Percentiles rank a stretch among this genome's conserved stretches.
phyloP scores from a whole-genome alignment of 148 eudicot species.

The Fallopia convolvulus region DNA sequence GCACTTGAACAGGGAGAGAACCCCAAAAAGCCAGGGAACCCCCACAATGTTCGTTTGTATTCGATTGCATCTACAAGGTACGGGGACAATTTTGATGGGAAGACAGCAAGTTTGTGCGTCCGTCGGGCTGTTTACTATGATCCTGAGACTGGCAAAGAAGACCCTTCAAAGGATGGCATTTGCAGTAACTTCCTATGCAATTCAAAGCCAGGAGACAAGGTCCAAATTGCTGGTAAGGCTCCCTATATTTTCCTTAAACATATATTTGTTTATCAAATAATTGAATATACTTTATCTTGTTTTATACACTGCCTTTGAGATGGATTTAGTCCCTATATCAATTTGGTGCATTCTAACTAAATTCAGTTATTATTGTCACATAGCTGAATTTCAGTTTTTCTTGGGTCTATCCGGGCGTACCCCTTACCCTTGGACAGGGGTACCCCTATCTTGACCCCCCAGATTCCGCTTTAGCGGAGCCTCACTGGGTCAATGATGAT shows the following conservation, averaged over 20 bases:
- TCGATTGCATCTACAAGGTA: conserved; percentile 91
- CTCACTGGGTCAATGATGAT: too few species aligned
- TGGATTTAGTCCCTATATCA: too few species aligned
- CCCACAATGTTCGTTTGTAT: conserved; percentile 86
- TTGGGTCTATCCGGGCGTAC: too few species aligned
- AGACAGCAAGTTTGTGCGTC: conserved; percentile 86
- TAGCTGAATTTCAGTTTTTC: too few species aligned
- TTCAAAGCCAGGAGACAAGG: conserved; percentile 91
- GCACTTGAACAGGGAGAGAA: conserved; percentile 60
- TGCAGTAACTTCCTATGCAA: conserved; percentile 91
- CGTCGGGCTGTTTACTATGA: conserved; percentile 84
- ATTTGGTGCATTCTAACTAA: too few species aligned
- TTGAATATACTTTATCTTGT: background rate
- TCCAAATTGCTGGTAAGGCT: conserved; percentile 64
- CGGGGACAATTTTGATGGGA: conserved; percentile 88
- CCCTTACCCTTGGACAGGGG: too few species aligned
- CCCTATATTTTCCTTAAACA: background rate
- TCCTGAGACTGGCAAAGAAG: conserved; percentile 89
- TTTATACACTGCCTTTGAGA: too few species aligned
- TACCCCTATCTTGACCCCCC: too few species aligned
- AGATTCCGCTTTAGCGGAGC: too few species aligned
- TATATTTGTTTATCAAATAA: conserved; percentile 5
- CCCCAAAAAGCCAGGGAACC: conserved; percentile 81
- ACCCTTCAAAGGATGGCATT: conserved; percentile 67
- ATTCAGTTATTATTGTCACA: too few species aligned